These are phyloP conservation scores for Pezicula carpinea DNA, from an alignment of 2,329 filamentous ascomycete species.

Conservation along the genomic window DNA sequence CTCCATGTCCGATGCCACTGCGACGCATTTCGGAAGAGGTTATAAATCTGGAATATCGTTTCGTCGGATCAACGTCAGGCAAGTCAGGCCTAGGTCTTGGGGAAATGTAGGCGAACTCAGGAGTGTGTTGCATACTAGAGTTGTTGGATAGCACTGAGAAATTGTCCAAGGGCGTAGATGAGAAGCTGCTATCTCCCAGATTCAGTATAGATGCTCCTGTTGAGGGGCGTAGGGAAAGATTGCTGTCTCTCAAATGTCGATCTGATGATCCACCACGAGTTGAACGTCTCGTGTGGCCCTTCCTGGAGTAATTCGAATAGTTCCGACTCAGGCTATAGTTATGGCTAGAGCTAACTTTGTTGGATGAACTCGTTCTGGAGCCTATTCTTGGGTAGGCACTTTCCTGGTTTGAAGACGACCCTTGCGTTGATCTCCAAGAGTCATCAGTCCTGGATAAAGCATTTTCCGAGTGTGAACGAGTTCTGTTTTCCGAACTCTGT, in stretches of 20 bases:
- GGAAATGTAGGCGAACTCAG: constrained; percentile 2
- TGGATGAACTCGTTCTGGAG: constrained; percentile 16
- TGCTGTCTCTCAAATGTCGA: constrained; percentile 9
- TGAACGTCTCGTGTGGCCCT: constrained; percentile 20
- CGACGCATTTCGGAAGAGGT: constrained; percentile 8
- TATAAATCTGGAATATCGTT: constrained; percentile 14
- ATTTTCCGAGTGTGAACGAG: constrained; percentile 23
- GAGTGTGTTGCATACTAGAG: constrained; percentile 4
- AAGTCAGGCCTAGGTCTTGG: constrained; percentile 3
- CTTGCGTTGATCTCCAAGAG: constrained; percentile 22
- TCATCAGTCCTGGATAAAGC: constrained; percentile 14
- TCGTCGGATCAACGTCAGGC: constrained; percentile 7
- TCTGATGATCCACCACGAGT: constrained; percentile 10
- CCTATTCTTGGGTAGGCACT: constrained; percentile 14
- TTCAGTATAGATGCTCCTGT: constrained; percentile 13
- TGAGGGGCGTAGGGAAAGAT: constrained; percentile 1
- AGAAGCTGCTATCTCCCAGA: constrained; percentile 20
- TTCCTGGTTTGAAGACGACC: constrained; percentile 6
- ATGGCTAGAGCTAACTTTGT: not conserved
- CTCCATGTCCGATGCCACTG: constrained; percentile 21
- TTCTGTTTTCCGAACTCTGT: constrained; percentile 7
- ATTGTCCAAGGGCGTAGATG: constrained; percentile 17
- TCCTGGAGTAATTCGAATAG: constrained; percentile 26
- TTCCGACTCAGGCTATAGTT: constrained; percentile 14
- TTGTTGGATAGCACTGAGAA: constrained; percentile 16